These are phyloP conservation scores for Gyromitra esculenta DNA, from an alignment of 2,329 filamentous ascomycete species.

Conservation along the genomic window DNA sequence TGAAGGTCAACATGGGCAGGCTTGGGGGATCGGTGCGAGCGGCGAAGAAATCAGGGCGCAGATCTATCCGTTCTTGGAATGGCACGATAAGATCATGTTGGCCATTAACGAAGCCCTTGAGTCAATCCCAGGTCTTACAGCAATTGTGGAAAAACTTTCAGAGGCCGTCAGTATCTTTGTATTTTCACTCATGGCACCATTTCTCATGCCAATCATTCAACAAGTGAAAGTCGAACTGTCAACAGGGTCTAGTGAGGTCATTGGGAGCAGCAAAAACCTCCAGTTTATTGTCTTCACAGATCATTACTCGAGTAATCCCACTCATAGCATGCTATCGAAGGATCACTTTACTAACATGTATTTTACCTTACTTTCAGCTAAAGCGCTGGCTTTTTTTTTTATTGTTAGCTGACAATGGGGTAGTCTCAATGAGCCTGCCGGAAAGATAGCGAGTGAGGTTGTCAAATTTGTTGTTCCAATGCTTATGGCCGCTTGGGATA, in stretches of 20 bases:
- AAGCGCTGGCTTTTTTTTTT: not conserved
- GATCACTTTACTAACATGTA: constrained; percentile 80
- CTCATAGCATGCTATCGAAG: constrained; percentile 95
- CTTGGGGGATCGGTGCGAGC: constrained; percentile 40
- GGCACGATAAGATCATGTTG: constrained; percentile 89
- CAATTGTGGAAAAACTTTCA: constrained; percentile 84
- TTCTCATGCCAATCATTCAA: constrained; percentile 82
- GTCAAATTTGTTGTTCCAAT: constrained; percentile 89
- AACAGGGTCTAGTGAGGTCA: constrained; percentile 86
- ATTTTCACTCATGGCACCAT: constrained; percentile 89
- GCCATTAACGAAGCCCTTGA: constrained; percentile 80
- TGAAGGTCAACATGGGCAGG: constrained; percentile 71
- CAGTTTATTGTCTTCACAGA: constrained; percentile 91
- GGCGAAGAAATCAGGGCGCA: constrained; percentile 80
- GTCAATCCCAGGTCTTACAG: constrained; percentile 83
- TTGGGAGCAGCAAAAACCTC: constrained; percentile 77
- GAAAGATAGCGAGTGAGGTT: constrained; percentile 79
- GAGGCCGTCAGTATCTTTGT: constrained; percentile 90
- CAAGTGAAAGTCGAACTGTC: constrained; percentile 88
- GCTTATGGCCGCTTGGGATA: constrained; percentile 86
- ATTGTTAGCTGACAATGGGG: constrained; percentile 59
- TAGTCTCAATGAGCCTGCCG: constrained; percentile 82
- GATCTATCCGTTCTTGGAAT: constrained; percentile 88
- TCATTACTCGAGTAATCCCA: constrained; percentile 79
- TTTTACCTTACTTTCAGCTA: not conserved